Evolutionary conservation across 192 early-diverging fungal genomes (phyloP), one percentile per base, ranked within the genome.

Genomic region (Spinellus fusiger): DNA sequence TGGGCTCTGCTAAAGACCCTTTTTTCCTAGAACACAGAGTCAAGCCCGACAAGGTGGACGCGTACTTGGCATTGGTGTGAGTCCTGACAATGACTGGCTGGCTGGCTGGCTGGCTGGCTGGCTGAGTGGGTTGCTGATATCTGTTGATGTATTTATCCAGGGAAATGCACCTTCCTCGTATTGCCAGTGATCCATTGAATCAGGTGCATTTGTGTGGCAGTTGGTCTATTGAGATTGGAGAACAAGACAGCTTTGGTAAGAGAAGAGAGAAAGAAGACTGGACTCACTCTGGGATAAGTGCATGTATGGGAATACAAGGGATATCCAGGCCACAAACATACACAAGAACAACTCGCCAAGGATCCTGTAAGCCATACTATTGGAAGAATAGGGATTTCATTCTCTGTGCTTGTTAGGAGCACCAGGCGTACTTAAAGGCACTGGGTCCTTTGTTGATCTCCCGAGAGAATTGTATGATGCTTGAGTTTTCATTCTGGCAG

Each of bases 301-400:
- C 94, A 97, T 61, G 84, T 97, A 63, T 97, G 94, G 94, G 91
- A 97, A 71, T 97, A 94, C 77, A 77, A 93, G 64, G 89, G 92
- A 16, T 97, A 97, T 61, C 80, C 78, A 10, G 93, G 89, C 22
- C 88, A 93, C 65, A 72, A 83, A 20, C 77, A 87, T 38, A 87
- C 88, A n/a, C 80, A 81, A 61, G 68, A 73, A 12, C 62, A 79
- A 56, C 75, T 91, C 40, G 69, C 72, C 0, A 64, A 78, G 18
- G 90, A 94, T 61, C 65, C 77, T 16, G 85, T 85, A 72, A 69
- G 73, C 67, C 6, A 22, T 15, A n/a, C 0, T 33, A 6, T 20
- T 6, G 15, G 46, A 18, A 3, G 18, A 25, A 23, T 13, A 26
- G 32, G 20, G 20, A 31, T 25, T 10, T 20, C 35, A 22, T 38